Evolutionary conservation across 192 early-diverging fungal species (phyloP), one percentile per base, ranked within the genome.

Genomic region (Entomortierella lignicola): DNA sequence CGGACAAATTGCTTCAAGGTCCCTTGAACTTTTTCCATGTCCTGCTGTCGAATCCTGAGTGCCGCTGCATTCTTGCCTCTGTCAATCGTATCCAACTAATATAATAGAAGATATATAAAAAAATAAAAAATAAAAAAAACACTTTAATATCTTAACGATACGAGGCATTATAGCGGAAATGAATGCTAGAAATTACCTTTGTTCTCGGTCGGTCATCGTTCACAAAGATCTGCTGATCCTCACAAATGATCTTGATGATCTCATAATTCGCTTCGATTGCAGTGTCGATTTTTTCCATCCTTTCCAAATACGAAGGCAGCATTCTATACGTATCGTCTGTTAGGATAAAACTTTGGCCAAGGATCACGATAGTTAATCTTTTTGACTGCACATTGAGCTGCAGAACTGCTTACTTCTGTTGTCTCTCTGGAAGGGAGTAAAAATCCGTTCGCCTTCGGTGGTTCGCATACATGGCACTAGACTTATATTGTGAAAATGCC

Each of bases 1-100:
- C 98, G 86, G 32, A 96, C 95, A 88, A 98, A 94, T 74, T 98
- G 98, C 65, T 93, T 91, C 56, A 99, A 80, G 0, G 95, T 98
- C 57, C 91, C 92, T 27, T 92, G 86, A 13, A 98, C 84, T 81
- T 96, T 97, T 63, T 96, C 95, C 91, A 96, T 94, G 55, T 97
- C 93, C 39, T 77, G 75, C 41, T 93, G 90, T 23, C 79, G 56
- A 54, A 84, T 32, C 41, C 71, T n/a, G 69, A 82, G 44, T 25
- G 75, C 68, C 26, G 68, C 62, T 2, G 75, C 66, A 39, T 79
- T 69, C 43, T 50, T 69, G 13, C 62, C 67, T 29, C 41, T 60
- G 11, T 69, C 62, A 44, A 60, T 62, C 57, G 70, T 42, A 32
- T 68, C 57, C 11, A 79, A 42, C 68, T 79, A 72, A 17, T 2